Evolutionary conservation across 371 early-diverging fungal genomes (phyloP).

Genomic region (Rhizopus sp.): DNA sequence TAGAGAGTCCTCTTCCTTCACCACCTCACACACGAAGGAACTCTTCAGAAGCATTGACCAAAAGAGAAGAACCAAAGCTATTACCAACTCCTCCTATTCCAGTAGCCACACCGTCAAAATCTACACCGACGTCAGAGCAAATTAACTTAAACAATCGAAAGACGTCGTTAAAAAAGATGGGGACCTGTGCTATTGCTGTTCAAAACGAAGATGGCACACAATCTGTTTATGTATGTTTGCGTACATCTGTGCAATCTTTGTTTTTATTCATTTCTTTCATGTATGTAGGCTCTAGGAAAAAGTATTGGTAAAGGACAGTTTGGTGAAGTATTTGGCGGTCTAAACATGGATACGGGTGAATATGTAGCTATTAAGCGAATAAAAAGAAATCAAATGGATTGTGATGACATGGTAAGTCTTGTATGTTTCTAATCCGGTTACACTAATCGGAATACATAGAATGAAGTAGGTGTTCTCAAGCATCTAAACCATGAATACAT

Average conservation of each 20-base stretch:
- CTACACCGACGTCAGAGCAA: constrained; percentile 8
- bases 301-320: constrained; percentile 94
- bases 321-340: constrained; percentile 81
- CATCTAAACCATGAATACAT: constrained; percentile 83
- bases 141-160: constrained; percentile 12
- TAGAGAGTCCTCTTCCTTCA: neutral
- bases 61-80: neutral
- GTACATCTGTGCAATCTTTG: neutral
- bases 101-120: constrained; percentile 12
- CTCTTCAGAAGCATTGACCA: constrained; percentile 2
- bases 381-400: constrained; percentile 59
- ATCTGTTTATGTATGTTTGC: constrained; percentile 25
- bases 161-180: constrained; percentile 31
- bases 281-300: constrained; percentile 73
- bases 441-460: constrained; percentile 26
- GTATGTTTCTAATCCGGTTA: neutral
- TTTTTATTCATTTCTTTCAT: neutral
- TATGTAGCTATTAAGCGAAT: constrained; percentile 90
- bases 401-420: constrained; percentile 56
- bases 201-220: constrained; percentile 21
- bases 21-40: neutral
- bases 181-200: constrained; percentile 14
- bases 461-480: constrained; percentile 75
- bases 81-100: constrained; percentile 5
- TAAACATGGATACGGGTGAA: constrained; percentile 85